Conservation (phyloP, 2,329 filamentous ascomycete species). For the Aspergillus neotritici region DNA sequence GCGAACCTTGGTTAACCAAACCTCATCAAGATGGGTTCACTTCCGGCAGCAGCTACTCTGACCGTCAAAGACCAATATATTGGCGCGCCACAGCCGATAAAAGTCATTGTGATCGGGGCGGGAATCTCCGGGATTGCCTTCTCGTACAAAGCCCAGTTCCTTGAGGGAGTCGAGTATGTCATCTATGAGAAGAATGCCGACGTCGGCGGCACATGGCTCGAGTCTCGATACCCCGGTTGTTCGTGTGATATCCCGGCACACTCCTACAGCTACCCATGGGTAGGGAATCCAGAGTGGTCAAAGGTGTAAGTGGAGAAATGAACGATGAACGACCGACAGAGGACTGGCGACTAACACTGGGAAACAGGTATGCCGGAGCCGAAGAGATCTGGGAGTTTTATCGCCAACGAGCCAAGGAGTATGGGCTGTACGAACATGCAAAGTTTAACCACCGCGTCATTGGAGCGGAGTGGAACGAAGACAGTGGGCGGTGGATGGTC, state of each 20-base stretch:
- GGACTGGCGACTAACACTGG: neutral
- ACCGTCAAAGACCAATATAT: neutral
- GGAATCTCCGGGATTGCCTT: neutral
- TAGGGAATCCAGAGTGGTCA: neutral
- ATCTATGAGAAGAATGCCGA: neutral
- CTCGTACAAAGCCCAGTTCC: neutral
- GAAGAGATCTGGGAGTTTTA: constrained; percentile 1
- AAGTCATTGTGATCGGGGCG: neutral
- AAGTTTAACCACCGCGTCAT: too few species aligned
- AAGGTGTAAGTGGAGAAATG: neutral
- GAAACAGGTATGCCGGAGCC: neutral
- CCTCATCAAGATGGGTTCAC: neutral
- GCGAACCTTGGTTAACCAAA: too few species aligned
- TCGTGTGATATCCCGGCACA: neutral
- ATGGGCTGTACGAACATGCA: neutral
- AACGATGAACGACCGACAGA: neutral
- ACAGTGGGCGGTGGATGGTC: too few species aligned
- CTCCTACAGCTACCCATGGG: neutral
- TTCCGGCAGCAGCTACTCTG: neutral
- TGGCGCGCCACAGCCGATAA: neutral
- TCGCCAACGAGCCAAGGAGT: neutral
- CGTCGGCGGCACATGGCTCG: neutral
- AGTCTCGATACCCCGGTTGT: neutral
- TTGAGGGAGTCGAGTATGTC: neutral
- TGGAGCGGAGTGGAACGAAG: too few species aligned